Base-by-base conservation (phyloP, 2,329 filamentous ascomycete species). In the Colletotrichum sp. region DNA sequence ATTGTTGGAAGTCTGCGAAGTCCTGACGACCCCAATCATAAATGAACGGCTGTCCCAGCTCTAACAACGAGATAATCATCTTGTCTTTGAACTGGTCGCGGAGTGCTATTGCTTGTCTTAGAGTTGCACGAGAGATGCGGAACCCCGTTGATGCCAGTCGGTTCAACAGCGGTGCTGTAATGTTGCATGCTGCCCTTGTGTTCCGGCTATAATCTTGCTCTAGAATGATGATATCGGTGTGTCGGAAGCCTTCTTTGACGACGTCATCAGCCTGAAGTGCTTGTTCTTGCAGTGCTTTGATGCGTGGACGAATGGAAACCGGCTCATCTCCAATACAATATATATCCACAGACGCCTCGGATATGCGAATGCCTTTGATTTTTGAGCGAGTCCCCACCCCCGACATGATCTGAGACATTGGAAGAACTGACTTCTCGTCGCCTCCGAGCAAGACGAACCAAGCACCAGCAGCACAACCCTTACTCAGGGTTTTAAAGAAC, bases 41-140 rank as follows among this genome's bases (percentile, higher is more conserved):
- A 13, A 85, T 78, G 18, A 83, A 78, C 3, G 83, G 81, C 13
- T 71, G 68, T 66, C 81, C 80, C 39, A 81, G 71, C 44, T 84
- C 83, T 39, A 79, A 73, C 12, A 83, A 79, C 24, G 82, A 78
- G 65, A 84, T 78, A 62, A 83, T 79, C 24, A 81, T 78, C 59
- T 80, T 78, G 16, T 49, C 69, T 36, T 72, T 39, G 15, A 69
- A 10, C 18, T 69, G 15, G 44, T 26, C 44, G 8, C 66, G 64
- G 64, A 69, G 62, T 55, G 62, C 67, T 60, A 79, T 74, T 60
- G 65, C 75, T 5, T 79, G 68, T 60, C 36, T 71, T 72, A 80
- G 4, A 68, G 68, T 16, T 78, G 69, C 44, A 69, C 59, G 44
- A 78, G 67, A 3, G 78, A 64, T 15, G 76, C 78, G 8, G 69